These are phyloP conservation scores for Nicotiana obtusifolia DNA, from an alignment of 257 asterid genomes.

Conservation along the genomic window DNA sequence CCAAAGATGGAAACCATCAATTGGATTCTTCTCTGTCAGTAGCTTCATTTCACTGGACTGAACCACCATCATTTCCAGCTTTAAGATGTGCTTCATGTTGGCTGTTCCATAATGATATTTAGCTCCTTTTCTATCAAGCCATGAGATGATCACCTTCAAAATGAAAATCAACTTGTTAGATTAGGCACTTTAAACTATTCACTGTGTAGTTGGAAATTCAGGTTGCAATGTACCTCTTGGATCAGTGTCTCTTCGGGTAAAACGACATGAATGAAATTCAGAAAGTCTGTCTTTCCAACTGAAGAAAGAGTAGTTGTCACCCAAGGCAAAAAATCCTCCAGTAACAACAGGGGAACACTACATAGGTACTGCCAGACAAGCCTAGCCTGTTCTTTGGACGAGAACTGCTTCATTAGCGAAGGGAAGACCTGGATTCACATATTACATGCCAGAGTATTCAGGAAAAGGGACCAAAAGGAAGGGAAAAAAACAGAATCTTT, in stretches of 20 bases:
- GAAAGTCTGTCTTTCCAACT: constrained; percentile 45
- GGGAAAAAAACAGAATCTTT: background rate
- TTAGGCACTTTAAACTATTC: constrained; percentile 12
- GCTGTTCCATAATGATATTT: constrained; percentile 40
- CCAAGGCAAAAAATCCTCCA: constrained; percentile 80
- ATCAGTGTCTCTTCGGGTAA: constrained; percentile 61
- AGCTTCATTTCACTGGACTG: constrained; percentile 25
- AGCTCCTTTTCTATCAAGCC: constrained; percentile 57
- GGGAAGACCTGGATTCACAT: constrained; percentile 64
- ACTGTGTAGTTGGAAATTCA: constrained; percentile 14
- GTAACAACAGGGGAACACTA: constrained; percentile 59
- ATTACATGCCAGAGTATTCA: background rate
- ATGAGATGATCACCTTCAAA: constrained; percentile 58
- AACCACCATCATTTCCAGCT: constrained; percentile 29
- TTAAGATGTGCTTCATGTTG: constrained; percentile 36
- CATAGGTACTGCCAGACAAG: constrained; percentile 82
- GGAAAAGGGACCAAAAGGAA: background rate
- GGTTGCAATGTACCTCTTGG: constrained; percentile 54
- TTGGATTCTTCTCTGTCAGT: constrained; percentile 24
- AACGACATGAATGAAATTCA: constrained; percentile 46
- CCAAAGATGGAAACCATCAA: constrained; percentile 59
- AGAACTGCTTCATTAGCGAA: constrained; percentile 45
- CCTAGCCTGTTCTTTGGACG: constrained; percentile 61
- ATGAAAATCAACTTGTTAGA: constrained; percentile 25
- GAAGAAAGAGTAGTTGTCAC: constrained; percentile 45